Percentiles rank a stretch among this genome's conserved stretches.
These are phyloP conservation scores for Mastigamoeba balamuthi DNA, from an alignment of 78 protist species.

Conservation along the genomic window DNA sequence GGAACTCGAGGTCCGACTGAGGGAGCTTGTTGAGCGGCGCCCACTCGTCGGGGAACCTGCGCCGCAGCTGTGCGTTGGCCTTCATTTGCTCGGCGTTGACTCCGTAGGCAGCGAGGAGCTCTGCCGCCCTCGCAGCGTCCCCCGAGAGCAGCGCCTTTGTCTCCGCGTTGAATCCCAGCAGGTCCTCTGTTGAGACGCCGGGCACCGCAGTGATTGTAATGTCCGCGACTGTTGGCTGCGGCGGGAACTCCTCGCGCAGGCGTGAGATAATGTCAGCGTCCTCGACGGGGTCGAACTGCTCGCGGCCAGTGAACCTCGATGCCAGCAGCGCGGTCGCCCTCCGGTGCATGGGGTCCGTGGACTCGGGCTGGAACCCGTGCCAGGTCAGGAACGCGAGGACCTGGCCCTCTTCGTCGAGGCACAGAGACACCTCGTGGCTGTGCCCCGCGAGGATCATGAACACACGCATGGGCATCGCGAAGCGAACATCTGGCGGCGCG, in stretches of 20 bases:
- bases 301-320: neutral
- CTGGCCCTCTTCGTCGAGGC: conserved; percentile 47
- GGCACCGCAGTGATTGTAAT: conserved; percentile 40
- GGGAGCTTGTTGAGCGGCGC: conserved; percentile 15
- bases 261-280: neutral
- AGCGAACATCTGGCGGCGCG: conserved; percentile 48
- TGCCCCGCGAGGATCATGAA: conserved; percentile 31
- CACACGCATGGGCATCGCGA: conserved; percentile 42
- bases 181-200: conserved; percentile 21
- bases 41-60: conserved; percentile 40
- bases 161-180: conserved; percentile 28
- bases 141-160: conserved; percentile 19
- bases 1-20: neutral
- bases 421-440: conserved; percentile 28
- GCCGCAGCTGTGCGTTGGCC: conserved; percentile 23
- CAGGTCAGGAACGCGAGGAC: conserved; percentile 18
- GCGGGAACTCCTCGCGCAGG: conserved; percentile 2
- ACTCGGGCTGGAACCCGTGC: conserved; percentile 18
- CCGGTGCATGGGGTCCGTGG: neutral
- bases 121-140: conserved; percentile 17
- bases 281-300: conserved; percentile 5
- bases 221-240: conserved; percentile 35
- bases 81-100: conserved; percentile 34
- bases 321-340: conserved; percentile 12
- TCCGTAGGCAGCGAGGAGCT: conserved; percentile 4